These are phyloP conservation scores for Talaromyces sp. DNA, from an alignment of 2,329 filamentous ascomycete genomes.

Conservation along the genomic window DNA sequence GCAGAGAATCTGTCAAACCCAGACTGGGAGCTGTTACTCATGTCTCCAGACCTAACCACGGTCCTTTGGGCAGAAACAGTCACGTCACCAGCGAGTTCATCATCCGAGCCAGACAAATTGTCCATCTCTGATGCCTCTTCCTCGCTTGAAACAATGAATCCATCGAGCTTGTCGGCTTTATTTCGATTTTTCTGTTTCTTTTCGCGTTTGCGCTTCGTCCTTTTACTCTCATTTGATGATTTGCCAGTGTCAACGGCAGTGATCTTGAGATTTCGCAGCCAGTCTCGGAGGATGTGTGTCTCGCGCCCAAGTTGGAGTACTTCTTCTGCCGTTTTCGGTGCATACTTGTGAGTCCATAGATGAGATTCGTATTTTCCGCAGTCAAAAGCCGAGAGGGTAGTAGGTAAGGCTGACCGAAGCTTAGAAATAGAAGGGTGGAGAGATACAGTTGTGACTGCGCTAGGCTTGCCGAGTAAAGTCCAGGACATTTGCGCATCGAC, in stretches of 20 bases:
- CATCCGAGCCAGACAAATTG: slow-evolving; percentile 66
- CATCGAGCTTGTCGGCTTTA: slow-evolving; percentile 72
- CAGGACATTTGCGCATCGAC: slow-evolving; percentile 35
- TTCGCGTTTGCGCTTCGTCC: slow-evolving; percentile 26
- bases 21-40: slow-evolving; percentile 37
- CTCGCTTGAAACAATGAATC: slow-evolving; percentile 77
- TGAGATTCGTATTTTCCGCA: slow-evolving; percentile 71
- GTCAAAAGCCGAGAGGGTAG: slow-evolving; percentile 77
- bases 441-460: slow-evolving; percentile 10
- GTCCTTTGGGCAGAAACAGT: slow-evolving; percentile 43
- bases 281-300: slow-evolving; percentile 71
- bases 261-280: slow-evolving; percentile 77
- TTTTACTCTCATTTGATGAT: slow-evolving; percentile 30
- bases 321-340: slow-evolving; percentile 67
- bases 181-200: slow-evolving; percentile 60
- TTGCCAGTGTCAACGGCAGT: slow-evolving; percentile 70
- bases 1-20: slow-evolving; percentile 54
- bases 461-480: slow-evolving; percentile 4
- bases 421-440: slow-evolving; percentile 59
- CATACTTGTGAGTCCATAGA: slow-evolving; percentile 83
- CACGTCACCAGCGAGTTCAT: slow-evolving; percentile 45
- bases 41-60: slow-evolving; percentile 45
- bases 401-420: slow-evolving; percentile 63
- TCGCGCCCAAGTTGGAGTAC: slow-evolving; percentile 77
- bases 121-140: slow-evolving; percentile 72